These are phyloP conservation scores for Amyloporia xantha DNA, from an alignment of 768 basidiomycete species.

Conservation along the genomic window DNA sequence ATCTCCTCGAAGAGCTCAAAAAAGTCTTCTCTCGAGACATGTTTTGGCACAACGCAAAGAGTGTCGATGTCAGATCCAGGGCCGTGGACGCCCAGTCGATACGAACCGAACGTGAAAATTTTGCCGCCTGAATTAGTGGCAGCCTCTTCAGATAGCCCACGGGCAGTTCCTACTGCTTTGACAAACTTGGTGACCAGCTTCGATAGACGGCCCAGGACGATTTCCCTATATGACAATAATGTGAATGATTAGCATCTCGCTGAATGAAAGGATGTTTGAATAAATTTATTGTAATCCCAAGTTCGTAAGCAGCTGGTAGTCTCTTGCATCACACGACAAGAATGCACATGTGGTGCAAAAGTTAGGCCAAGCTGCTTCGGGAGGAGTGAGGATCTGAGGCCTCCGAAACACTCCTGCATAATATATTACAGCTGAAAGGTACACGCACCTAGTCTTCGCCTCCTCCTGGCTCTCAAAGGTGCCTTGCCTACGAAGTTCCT, in stretches of 20 bases:
- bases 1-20: constrained; percentile 87
- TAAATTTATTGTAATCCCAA: no score
- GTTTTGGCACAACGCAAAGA: constrained; percentile 94
- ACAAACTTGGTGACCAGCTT: constrained; percentile 93
- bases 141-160: constrained; percentile 81
- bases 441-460: constrained; percentile 74
- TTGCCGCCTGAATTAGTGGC: constrained; percentile 92
- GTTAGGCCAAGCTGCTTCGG: no score
- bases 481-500: constrained; percentile 79
- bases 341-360: no score
- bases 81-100: constrained; percentile 94
- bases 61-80: constrained; percentile 97
- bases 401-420: not conserved
- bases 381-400: no score
- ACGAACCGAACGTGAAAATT: constrained; percentile 98
- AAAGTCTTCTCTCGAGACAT: constrained; percentile 94
- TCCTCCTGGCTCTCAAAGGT: constrained; percentile 90
- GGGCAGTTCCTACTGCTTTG: constrained; percentile 65
- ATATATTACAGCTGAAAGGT: not conserved
- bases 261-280: no score
- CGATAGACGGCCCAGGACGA: constrained; percentile 85
- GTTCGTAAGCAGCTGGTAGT: no score
- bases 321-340: no score
- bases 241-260: not conserved
- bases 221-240: constrained; percentile 55